A percentile compares a stretch with the other conserved stretches of the same genome.
Evolutionary conservation across 1,284 basidiomycete species (phyloP).

Genomic region (Serendipita sp.): DNA sequence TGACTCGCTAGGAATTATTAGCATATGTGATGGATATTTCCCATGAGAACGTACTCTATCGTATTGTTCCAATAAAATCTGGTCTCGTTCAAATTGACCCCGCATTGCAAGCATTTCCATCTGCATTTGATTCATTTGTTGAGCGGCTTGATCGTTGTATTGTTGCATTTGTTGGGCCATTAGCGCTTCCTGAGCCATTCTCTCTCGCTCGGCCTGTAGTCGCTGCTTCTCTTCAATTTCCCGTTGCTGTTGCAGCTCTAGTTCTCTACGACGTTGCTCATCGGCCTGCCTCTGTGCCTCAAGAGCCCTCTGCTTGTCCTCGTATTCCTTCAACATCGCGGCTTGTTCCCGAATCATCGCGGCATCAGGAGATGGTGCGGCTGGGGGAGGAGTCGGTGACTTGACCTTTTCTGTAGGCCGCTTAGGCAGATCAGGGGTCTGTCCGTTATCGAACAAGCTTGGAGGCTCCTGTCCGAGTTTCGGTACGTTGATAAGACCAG

Average conservation of each 20-base stretch:
- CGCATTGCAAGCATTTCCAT: slow-evolving; percentile 85
- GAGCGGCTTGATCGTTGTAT: slow-evolving; percentile 54
- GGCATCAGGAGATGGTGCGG: slow-evolving; percentile 55
- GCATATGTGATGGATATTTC: not conserved
- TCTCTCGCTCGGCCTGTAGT: slow-evolving; percentile 79
- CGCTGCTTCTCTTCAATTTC: slow-evolving; percentile 87
- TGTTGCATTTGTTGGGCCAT: slow-evolving; percentile 51
- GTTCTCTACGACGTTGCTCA: slow-evolving; percentile 62
- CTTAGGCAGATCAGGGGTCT: slow-evolving; percentile 76
- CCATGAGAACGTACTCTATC: slow-evolving; percentile 53
- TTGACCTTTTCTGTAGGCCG: slow-evolving; percentile 51
- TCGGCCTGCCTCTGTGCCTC: slow-evolving; percentile 71
- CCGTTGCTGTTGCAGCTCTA: slow-evolving; percentile 67
- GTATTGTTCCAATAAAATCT: slow-evolving; percentile 96
- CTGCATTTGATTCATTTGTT: slow-evolving; percentile 69
- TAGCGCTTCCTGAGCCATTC: slow-evolving; percentile 79
- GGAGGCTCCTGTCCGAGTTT: slow-evolving; percentile 92
- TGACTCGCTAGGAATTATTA: slow-evolving; percentile 58
- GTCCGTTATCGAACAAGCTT: slow-evolving; percentile 72
- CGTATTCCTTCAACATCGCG: slow-evolving; percentile 90
- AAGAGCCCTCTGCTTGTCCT: slow-evolving; percentile 82
- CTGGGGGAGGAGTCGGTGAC: slow-evolving; percentile 47
- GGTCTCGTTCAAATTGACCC: slow-evolving; percentile 96
- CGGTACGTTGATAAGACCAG: slow-evolving; percentile 89
- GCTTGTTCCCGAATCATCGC: slow-evolving; percentile 85